phyloP scores from a whole-genome alignment of 202 grass and related monocot species.

The Thinopyrum obtusiflorum region DNA sequence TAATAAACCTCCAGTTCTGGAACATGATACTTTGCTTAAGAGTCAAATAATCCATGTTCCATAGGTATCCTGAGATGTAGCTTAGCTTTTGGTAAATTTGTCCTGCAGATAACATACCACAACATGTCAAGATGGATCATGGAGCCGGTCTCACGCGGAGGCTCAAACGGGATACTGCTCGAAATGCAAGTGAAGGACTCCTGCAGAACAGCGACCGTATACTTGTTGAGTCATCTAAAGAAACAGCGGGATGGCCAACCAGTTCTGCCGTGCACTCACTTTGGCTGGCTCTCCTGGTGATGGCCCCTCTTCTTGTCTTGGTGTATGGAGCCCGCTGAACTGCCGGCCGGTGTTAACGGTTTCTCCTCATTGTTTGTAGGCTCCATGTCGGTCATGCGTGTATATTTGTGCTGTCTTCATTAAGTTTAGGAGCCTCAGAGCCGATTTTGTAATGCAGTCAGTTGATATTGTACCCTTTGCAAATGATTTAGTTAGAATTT shows the following conservation, averaged over 20 bases:
- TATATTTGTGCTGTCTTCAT: neutral
- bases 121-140: neutral
- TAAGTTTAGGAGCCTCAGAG: neutral
- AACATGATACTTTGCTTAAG: neutral
- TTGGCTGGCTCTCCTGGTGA: neutral
- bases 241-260: neutral
- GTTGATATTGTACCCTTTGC: neutral
- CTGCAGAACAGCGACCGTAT: neutral
- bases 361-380: neutral
- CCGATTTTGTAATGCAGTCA: neutral
- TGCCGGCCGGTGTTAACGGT: neutral
- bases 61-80: neutral
- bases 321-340: neutral
- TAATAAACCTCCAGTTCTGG: slow-evolving; percentile 28
- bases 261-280: neutral
- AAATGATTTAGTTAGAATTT: neutral
- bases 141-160: slow-evolving; percentile 28
- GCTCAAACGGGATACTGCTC: neutral
- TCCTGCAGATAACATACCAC: slow-evolving; percentile 17
- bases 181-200: neutral
- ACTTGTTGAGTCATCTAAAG: neutral
- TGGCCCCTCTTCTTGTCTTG: neutral
- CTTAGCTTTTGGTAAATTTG: slow-evolving; percentile 7
- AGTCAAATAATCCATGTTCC: neutral
- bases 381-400: neutral